Base-by-base conservation (phyloP, 2,329 filamentous ascomycete genomes). In the Colletotrichum gloeosporioides region DNA sequence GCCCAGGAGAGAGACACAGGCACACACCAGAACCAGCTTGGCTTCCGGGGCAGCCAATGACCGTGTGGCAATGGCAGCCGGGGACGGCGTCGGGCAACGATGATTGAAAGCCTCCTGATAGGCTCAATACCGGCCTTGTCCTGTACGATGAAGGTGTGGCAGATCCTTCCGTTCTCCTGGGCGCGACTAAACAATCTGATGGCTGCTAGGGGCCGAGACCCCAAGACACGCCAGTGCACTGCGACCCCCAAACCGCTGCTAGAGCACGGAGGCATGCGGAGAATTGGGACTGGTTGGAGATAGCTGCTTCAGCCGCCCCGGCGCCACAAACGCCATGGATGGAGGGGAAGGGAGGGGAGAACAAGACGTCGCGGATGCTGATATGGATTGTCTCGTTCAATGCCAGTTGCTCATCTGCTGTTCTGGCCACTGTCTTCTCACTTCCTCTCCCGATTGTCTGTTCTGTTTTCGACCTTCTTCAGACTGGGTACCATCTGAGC, bases 231-330 rank as follows among this genome's bases (percentile, higher is more conserved):
- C 65, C 65, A 55, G 65, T 55, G 65, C 68, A 69, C n/a, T 44
- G 64, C 49, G 69, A 76, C 63, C 73, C 57, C 70, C 29, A 73
- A 25, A 39, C 22, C 29, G 57, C 57, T 69, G 55, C 49, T 31
- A 22, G 63, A 31, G 55, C 69, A 53, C 53, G 29, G 31, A 62
- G 22, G 31, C 66, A 61, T 67, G 71, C 59, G 53, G 61, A 75
- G 61, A 61, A 75, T 75, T 36, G 65, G 53, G 61, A 63, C 66
- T 77, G 66, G 62, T 63, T 71, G 71, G 75, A 71, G 66, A 77
- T 75, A 55, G 67, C 71, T 71, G 61, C 71, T 55, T 77, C 72
- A 71, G 75, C 66, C 74, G 34, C 65, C 71, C 59, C 39, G 32
- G 59, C 73, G 69, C 69, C 65, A 69, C 73, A 55, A 75, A 61